phyloP scores from a whole-genome alignment of 106 monocot genomes.

The Gastrodia elata region DNA sequence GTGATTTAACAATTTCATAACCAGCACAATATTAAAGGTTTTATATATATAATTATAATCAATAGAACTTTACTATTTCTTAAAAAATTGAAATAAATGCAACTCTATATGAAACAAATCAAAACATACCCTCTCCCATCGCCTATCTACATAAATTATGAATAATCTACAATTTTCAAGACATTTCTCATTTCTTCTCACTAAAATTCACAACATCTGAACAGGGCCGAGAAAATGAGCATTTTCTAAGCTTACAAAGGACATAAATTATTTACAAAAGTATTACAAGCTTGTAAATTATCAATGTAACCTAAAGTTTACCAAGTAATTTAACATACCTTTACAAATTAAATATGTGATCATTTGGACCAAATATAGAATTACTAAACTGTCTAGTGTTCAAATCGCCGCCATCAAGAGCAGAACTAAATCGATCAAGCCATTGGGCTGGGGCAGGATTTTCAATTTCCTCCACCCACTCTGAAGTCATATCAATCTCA shows the following conservation, averaged over 20 bases:
- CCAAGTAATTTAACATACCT: background rate
- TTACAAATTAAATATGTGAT: slow-evolving; percentile 77
- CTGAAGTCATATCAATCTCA: slow-evolving; percentile 83
- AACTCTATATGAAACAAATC: no score
- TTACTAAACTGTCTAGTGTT: slow-evolving; percentile 70
- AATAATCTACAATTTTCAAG: no score
- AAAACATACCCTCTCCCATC: no score
- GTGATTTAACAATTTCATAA: no score
- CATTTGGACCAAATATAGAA: slow-evolving; percentile 60
- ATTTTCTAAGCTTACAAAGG: background rate
- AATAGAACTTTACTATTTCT: no score
- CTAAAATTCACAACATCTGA: no score
- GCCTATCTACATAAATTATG: no score
- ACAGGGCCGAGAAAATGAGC: background rate
- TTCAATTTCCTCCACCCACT: slow-evolving; percentile 85
- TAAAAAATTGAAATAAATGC: no score
- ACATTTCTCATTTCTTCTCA: no score
- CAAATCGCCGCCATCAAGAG: slow-evolving; percentile 64
- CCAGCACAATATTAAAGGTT: no score
- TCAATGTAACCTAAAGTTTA: background rate
- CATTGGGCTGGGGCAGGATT: slow-evolving; percentile 46
- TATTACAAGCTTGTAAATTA: background rate
- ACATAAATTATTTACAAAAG: slow-evolving; percentile 1
- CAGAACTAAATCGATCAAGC: slow-evolving; percentile 67
- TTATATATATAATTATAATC: no score